Evolutionary conservation across 1,139 yeast species (phyloP), one percentile per base, ranked within the genome.

Genomic region (Eremothecium gossypii): DNA sequence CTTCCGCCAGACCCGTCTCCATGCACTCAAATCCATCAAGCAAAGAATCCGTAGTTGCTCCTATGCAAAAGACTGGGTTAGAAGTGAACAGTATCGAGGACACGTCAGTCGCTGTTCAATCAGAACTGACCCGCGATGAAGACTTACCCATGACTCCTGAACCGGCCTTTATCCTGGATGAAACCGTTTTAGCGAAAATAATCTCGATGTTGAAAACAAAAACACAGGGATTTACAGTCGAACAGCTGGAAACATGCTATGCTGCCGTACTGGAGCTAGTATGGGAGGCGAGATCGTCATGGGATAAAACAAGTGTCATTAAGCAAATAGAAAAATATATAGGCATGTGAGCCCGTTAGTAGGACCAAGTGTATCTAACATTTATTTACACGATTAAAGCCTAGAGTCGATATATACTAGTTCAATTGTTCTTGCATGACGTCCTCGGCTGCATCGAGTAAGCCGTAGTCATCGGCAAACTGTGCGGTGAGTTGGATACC

Each of bases 401-500:
- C 31, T 11, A 29, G 12, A 29, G 6, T 17, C 11, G 7, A 17
- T 33, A 32, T 11, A 34, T 39, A 7, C 33, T 29, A 29, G 11
- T 29, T 29, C 13, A 29, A 12, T n/a, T 32, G 12, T 32, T 13
- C 12, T 20, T 12, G 17, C 30, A 33, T 14, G 12, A 48, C 20
- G 10, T 38, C 28, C 38, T 50, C 48, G 0, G 61, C 57, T 11
- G 57, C 53, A 11, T 71, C 65, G 32, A 91, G 62, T 0, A 87
- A 77, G 2, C 69, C 65, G 8, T 62, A 54, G 57, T 93, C 98
- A 51, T 83, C 81, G 6, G 96, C 97, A 57, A 68, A 83, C 60
- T 89, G 98, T 1, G 91, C 95, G 57, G 80, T 74, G 2, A 91
- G 54, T 57, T 93, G 98, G 30, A 91, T 67, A 1, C 85, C 85